These are phyloP conservation scores for Lithohypha guttulata DNA, from an alignment of 2,329 filamentous ascomycete species.

Conservation along the genomic window DNA sequence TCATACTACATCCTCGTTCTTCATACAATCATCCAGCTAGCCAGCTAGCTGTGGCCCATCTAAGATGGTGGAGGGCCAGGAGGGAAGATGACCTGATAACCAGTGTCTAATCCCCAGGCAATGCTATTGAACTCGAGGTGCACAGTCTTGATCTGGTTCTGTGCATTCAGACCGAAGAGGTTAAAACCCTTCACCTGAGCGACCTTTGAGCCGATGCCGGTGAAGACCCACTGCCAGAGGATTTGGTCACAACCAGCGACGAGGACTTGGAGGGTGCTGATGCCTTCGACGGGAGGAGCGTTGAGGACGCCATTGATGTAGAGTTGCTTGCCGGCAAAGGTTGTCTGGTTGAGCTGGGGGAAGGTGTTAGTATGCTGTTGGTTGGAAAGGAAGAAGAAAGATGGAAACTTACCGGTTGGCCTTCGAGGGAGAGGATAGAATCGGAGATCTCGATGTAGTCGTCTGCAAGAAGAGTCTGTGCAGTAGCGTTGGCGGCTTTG, in stretches of 20 bases:
- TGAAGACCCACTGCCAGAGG: constrained; percentile 18
- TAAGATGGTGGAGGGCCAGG: no score
- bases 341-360: constrained; percentile 15
- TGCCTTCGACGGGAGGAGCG: constrained; percentile 12
- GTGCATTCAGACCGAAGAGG: constrained; percentile 13
- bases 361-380: no score
- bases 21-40: no score
- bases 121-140: constrained; percentile 18
- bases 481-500: constrained; percentile 16
- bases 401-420: constrained; percentile 13
- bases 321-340: constrained; percentile 14
- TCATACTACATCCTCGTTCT: no score
- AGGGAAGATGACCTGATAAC: constrained; percentile 16
- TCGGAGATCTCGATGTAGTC: constrained; percentile 18
- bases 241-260: constrained; percentile 16
- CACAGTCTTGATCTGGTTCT: constrained; percentile 10
- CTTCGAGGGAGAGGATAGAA: constrained; percentile 17
- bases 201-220: constrained; percentile 13
- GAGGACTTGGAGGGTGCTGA: constrained; percentile 16
- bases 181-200: constrained; percentile 19
- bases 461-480: constrained; percentile 15
- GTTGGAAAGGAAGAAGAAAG: no score
- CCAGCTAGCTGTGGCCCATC: no score
- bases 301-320: constrained; percentile 17
- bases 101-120: constrained; percentile 17